Evolutionary conservation across 1,284 basidiomycete species (phyloP).

Genomic region (Sporisorium exsertum): DNA sequence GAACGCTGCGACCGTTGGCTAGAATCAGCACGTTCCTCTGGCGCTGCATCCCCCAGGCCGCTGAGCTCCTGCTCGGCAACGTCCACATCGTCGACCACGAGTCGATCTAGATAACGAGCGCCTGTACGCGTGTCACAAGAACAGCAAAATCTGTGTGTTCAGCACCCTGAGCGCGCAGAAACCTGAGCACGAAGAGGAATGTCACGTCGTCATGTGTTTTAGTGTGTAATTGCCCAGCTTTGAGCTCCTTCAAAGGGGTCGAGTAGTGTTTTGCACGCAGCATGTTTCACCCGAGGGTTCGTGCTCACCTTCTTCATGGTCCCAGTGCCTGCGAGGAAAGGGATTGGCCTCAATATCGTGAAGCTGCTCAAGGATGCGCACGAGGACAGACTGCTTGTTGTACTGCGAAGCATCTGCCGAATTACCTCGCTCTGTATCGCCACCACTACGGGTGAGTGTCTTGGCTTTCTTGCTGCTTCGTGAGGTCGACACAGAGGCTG

Average conservation of each 20-base stretch:
- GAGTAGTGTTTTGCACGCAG: neutral
- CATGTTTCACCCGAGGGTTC: neutral
- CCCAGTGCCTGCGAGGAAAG: conserved; percentile 83
- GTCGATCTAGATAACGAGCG: conserved; percentile 79
- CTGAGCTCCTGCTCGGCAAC: neutral
- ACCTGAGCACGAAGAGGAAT: no score
- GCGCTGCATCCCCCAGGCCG: neutral
- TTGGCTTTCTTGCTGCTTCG: conserved; percentile 14
- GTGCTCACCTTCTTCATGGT: conserved; percentile 77
- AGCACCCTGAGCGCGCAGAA: neutral
- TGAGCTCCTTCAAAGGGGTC: no score
- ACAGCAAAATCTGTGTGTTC: neutral
- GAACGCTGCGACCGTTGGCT: conserved; percentile 14
- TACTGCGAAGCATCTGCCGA: neutral
- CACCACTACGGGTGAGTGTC: neutral
- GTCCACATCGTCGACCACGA: conserved; percentile 81
- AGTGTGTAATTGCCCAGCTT: neutral
- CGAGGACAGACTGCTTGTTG: conserved; percentile 70
- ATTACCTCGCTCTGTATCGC: neutral
- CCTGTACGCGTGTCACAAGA: conserved; percentile 72
- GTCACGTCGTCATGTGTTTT: neutral
- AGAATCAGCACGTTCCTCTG: neutral
- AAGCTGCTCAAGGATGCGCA: conserved; percentile 80
- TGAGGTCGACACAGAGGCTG: neutral
- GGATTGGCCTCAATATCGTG: conserved; percentile 77